Evolutionary conservation across 768 basidiomycete species (phyloP).

Genomic region (Pholiota microspora): DNA sequence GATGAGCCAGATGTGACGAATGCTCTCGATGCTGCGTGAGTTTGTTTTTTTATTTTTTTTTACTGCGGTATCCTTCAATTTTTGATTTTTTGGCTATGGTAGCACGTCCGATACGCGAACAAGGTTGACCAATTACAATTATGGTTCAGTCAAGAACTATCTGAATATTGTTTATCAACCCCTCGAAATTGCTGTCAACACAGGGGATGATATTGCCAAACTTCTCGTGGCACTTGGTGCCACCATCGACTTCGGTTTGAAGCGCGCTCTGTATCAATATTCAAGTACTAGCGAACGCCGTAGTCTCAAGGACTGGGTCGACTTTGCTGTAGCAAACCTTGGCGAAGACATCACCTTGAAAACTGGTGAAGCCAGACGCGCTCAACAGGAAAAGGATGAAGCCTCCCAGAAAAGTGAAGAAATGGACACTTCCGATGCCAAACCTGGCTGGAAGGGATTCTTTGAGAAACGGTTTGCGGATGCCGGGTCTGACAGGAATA

Average conservation of each 20-base stretch:
- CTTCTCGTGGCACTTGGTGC: slow-evolving; percentile 38
- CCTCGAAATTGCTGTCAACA: slow-evolving; percentile 34
- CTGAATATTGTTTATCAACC: slow-evolving; percentile 29
- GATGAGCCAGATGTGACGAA: slow-evolving; percentile 34
- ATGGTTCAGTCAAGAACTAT: slow-evolving; percentile 21
- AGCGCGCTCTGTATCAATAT: slow-evolving; percentile 19
- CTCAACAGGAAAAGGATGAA: slow-evolving; percentile 1
- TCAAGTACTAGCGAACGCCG: slow-evolving; percentile 17
- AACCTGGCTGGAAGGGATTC: slow-evolving; percentile 13
- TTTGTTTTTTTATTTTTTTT: neutral
- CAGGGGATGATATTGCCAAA: slow-evolving; percentile 35
- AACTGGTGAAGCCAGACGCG: slow-evolving; percentile 1
- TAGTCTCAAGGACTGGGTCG: slow-evolving; percentile 39
- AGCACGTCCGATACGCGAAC: slow-evolving; percentile 17
- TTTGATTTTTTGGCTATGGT: neutral
- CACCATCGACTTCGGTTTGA: slow-evolving; percentile 31
- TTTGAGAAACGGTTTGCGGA: slow-evolving; percentile 1
- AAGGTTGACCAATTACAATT: slow-evolving; percentile 21
- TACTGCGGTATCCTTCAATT: neutral
- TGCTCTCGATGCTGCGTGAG: slow-evolving; percentile 33
- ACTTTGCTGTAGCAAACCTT: slow-evolving; percentile 25
- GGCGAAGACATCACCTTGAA: slow-evolving; percentile 20
- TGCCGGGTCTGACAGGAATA: neutral
- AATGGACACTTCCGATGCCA: slow-evolving; percentile 1
- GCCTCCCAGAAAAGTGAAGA: neutral